phyloP scores from a whole-genome alignment of 1,284 basidiomycete species.

The Meripilus lineatus region DNA sequence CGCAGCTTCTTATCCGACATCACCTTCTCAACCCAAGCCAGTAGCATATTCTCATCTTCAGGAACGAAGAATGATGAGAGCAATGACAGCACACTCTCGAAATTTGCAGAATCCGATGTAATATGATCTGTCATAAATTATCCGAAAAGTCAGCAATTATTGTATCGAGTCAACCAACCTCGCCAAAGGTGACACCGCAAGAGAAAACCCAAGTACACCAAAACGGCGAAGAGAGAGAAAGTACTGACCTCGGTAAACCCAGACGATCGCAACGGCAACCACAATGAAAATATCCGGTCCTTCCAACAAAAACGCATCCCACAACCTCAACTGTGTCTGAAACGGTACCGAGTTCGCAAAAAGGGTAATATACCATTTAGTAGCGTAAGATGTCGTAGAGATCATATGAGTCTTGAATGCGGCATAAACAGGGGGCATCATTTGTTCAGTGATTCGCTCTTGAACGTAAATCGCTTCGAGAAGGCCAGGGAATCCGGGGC shows the following conservation, averaged over 20 bases:
- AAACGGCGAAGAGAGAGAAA: neutral
- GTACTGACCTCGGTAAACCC: slow-evolving; percentile 73
- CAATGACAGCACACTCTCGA: slow-evolving; percentile 86
- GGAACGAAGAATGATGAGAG: slow-evolving; percentile 90
- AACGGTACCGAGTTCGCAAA: slow-evolving; percentile 97
- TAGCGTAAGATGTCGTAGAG: slow-evolving; percentile 91
- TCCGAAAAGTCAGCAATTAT: neutral
- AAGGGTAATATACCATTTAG: slow-evolving; percentile 99
- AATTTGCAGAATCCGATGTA: slow-evolving; percentile 71
- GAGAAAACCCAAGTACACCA: neutral
- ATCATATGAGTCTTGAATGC: slow-evolving; percentile 87
- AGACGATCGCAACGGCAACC: slow-evolving; percentile 83
- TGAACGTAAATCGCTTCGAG: slow-evolving; percentile 94
- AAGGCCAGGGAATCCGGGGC: slow-evolving; percentile 93
- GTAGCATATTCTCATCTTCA: slow-evolving; percentile 77
- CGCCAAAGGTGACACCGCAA: neutral
- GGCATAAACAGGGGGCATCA: slow-evolving; percentile 86
- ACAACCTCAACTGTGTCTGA: slow-evolving; percentile 88
- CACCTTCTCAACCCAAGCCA: slow-evolving; percentile 77
- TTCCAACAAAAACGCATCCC: slow-evolving; percentile 92
- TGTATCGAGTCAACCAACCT: slow-evolving; percentile 1
- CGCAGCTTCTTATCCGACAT: slow-evolving; percentile 69
- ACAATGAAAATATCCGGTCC: slow-evolving; percentile 88
- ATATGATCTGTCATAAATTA: slow-evolving; percentile 57
- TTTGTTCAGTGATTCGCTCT: slow-evolving; percentile 77